phyloP scores from a whole-genome alignment of 768 basidiomycete genomes.

The Phylloporus sp. region DNA sequence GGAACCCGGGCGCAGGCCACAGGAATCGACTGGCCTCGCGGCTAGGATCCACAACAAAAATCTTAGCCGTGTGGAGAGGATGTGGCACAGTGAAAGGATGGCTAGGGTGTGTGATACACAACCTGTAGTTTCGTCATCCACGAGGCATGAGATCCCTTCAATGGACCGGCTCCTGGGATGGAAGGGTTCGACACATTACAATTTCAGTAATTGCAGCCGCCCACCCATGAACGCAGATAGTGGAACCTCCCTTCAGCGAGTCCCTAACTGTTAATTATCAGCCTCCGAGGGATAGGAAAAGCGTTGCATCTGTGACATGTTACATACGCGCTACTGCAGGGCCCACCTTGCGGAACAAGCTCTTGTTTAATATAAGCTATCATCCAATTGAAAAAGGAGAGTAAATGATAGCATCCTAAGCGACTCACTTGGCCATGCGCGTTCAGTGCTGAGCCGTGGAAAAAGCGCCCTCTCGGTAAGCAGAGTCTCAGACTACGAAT shows the following conservation, averaged over 20 bases:
- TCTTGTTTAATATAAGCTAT: not conserved
- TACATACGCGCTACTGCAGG: not conserved
- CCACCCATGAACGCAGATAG: not conserved
- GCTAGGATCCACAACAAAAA: not conserved
- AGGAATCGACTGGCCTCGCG: not conserved
- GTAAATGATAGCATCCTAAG: not conserved
- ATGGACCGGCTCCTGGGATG: no score
- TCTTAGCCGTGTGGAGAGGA: not conserved
- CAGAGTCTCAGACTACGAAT: no score
- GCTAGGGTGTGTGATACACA: slow-evolving; percentile 2
- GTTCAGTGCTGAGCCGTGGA: not conserved
- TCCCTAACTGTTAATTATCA: not conserved
- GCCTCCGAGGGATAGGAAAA: not conserved
- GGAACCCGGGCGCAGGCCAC: not conserved
- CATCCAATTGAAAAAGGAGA: not conserved
- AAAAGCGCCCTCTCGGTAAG: not conserved
- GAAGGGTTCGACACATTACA: not conserved
- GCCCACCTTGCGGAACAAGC: slow-evolving; percentile 3
- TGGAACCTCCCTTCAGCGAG: not conserved
- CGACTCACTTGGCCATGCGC: not conserved
- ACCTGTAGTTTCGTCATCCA: slow-evolving; percentile 6
- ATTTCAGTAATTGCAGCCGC: not conserved
- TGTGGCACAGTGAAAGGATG: not conserved
- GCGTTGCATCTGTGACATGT: not conserved
- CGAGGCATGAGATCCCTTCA: not conserved